Conservation (phyloP, 2,329 filamentous ascomycete genomes). For the Tricladium varicosporioides region DNA sequence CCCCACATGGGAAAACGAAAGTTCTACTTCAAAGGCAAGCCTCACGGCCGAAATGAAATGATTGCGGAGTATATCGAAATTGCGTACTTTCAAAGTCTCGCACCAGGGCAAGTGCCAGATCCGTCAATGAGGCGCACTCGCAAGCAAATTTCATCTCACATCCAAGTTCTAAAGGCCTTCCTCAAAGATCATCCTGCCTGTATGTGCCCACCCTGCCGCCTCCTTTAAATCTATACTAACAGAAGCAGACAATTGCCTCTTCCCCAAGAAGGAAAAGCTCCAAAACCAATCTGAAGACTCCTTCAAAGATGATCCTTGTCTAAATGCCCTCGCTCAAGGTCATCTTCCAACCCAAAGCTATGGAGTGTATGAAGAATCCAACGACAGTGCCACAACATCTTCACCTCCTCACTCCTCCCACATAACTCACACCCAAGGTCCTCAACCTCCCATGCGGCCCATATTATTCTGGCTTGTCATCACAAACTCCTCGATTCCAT, state of each 20-base stretch:
- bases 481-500: slow-evolving; percentile 18
- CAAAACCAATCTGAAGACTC: slow-evolving; percentile 56
- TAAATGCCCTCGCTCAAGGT: slow-evolving; percentile 56
- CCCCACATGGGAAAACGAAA: slow-evolving; percentile 62
- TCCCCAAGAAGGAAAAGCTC: slow-evolving; percentile 49
- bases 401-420: background rate
- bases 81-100: slow-evolving; percentile 38
- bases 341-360: slow-evolving; percentile 25
- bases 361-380: slow-evolving; percentile 21
- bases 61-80: slow-evolving; percentile 68
- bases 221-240: slow-evolving; percentile 13
- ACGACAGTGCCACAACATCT: background rate
- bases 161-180: slow-evolving; percentile 68
- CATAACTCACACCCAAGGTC: background rate
- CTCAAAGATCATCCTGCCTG: slow-evolving; percentile 61
- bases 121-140: slow-evolving; percentile 44
- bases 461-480: slow-evolving; percentile 30
- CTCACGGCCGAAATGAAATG: slow-evolving; percentile 67
- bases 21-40: slow-evolving; percentile 61
- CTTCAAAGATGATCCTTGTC: slow-evolving; percentile 64
- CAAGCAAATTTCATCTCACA: slow-evolving; percentile 69
- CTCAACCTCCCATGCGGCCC: slow-evolving; percentile 22
- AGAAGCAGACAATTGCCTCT: slow-evolving; percentile 48
- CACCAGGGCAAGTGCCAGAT: slow-evolving; percentile 45
- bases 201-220: slow-evolving; percentile 40